Base-by-base conservation (phyloP, 805 yeast species). In the Hanseniaspora thailandica region DNA sequence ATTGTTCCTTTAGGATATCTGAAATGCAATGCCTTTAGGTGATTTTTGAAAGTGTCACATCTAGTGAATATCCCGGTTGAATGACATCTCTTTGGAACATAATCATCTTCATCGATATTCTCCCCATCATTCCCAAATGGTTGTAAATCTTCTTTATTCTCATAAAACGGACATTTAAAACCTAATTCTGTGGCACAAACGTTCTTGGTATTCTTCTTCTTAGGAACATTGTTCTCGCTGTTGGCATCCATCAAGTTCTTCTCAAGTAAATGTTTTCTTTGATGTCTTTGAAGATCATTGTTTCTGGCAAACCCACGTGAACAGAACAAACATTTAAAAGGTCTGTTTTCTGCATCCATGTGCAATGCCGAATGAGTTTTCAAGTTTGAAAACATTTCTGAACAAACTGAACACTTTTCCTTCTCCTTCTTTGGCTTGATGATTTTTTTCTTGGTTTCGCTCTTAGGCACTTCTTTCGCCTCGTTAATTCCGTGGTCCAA, bases 11-110 rank as follows among this genome's bases (percentile, higher is more conserved):
- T 76, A 5, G 96, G 96, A 66, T 88, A 88, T 58, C 78, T 83
- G 65, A 88, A 88, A 63, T 88, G 97, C 57, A 88, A 75, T 1
- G 96, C 94, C 65, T 85, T 86, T 57, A 88, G 71, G 67, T 88
- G 97, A 67, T 88, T 88, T 63, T 88, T 88, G 69, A 79, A 88
- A 4, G 97, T 88, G 64, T 88, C 97, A 64, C 96, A 84, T 48
- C 97, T 74, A 12, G 88, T 80, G 61, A 88, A 88, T 30, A 84
- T 81, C 5, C 97, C 97, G 7, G 86, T 78, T 52, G 78, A 77
- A 64, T 88, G 97, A 63, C 96, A 87, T 47, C 59, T 59, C 7
- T 63, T 60, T 1, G 68, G 62, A 39, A 62, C 68, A 49, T 50
- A 35, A 15, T 43, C 47, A 6, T 41, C 54, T 22, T 50, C 47